phyloP scores from a whole-genome alignment of 2,329 filamentous ascomycete genomes.

The Xylaria sp. region DNA sequence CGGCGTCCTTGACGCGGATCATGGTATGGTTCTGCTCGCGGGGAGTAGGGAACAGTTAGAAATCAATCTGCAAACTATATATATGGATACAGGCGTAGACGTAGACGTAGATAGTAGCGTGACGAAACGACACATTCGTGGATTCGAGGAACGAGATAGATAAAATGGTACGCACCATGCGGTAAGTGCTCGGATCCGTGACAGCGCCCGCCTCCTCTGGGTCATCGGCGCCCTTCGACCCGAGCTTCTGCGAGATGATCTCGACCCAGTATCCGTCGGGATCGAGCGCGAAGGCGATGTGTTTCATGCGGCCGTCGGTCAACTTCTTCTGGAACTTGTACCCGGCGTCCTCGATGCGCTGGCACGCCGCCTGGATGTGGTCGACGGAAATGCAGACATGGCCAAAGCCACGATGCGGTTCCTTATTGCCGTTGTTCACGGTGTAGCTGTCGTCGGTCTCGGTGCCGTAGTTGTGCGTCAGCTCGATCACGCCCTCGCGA shows the following conservation, averaged over 20 bases:
- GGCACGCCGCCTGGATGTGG: slow-evolving; percentile 88
- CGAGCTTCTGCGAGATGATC: slow-evolving; percentile 76
- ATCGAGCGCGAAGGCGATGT: slow-evolving; percentile 91
- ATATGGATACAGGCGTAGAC: too few species aligned
- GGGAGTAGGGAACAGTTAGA: neutral
- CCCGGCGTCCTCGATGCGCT: slow-evolving; percentile 87
- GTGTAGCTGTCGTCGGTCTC: slow-evolving; percentile 85
- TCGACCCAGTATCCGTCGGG: slow-evolving; percentile 92
- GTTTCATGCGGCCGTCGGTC: slow-evolving; percentile 84
- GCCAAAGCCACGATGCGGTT: slow-evolving; percentile 84
- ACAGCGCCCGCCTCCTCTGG: slow-evolving; percentile 76
- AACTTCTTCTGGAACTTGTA: slow-evolving; percentile 97
- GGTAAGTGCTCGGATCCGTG: slow-evolving; percentile 81
- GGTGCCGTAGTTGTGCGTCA: slow-evolving; percentile 88
- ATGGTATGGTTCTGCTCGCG: slow-evolving; percentile 81
- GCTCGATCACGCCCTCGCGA: slow-evolving; percentile 89
- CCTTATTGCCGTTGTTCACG: slow-evolving; percentile 89
- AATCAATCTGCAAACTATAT: neutral
- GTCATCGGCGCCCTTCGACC: slow-evolving; percentile 61
- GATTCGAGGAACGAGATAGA: neutral
- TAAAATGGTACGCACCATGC: slow-evolving; percentile 61
- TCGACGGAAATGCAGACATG: slow-evolving; percentile 87
- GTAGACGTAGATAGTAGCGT: neutral
- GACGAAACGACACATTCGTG: neutral
- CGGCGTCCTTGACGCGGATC: slow-evolving; percentile 88